Evolutionary conservation across 2,329 filamentous ascomycete genomes (phyloP).

Genomic region (Exophiala mesophila): DNA sequence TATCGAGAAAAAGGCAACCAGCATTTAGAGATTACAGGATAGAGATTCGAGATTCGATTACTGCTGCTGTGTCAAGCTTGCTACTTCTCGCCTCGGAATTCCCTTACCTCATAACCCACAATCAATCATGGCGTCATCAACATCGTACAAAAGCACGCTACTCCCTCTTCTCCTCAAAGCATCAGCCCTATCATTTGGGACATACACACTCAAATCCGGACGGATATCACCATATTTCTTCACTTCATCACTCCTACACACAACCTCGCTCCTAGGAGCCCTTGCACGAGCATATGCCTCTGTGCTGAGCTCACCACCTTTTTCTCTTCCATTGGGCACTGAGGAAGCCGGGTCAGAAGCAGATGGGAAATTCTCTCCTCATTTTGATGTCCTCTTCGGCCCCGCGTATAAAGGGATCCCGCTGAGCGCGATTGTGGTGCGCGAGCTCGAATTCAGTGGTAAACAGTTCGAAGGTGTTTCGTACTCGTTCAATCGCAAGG

Average conservation of each 20-base stretch:
- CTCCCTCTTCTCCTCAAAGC: constrained; percentile 37
- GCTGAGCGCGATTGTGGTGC: constrained; percentile 70
- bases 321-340: constrained; percentile 31
- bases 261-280: constrained; percentile 68
- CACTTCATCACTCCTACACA: constrained; percentile 89
- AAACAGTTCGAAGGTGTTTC: constrained; percentile 48
- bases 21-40: no score
- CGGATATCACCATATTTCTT: constrained; percentile 93
- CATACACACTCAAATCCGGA: constrained; percentile 78
- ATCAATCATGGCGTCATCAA: constrained; percentile 17
- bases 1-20: no score
- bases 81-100: no score
- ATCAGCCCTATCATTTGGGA: constrained; percentile 40
- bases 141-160: constrained; percentile 32
- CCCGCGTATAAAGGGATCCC: constrained; percentile 98
- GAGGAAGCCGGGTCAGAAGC: constrained; percentile 24
- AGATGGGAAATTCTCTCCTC: constrained; percentile 47
- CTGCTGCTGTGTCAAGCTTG: no score
- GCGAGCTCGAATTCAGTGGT: constrained; percentile 69
- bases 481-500: constrained; percentile 93
- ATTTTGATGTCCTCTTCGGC: constrained; percentile 71
- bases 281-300: constrained; percentile 77
- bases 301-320: constrained; percentile 47
- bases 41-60: no score
- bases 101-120: neutral